Conservation (phyloP, 2,329 filamentous ascomycete genomes). For the Escovopsis sp. region DNA sequence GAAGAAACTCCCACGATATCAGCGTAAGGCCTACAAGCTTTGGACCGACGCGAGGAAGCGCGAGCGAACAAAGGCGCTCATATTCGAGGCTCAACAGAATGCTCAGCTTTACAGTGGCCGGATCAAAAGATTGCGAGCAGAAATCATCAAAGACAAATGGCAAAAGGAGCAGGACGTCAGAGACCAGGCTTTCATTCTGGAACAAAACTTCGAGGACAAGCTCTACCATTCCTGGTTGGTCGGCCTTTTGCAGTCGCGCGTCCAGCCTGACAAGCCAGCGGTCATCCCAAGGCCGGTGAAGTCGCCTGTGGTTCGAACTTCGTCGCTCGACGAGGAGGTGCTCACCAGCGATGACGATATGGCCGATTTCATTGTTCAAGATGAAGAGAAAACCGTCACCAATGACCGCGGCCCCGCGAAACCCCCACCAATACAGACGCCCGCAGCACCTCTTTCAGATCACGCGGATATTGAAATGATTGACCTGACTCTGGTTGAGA, state of each 20-base stretch:
- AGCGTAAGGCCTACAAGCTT: slow-evolving; percentile 40
- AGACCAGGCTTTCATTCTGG: slow-evolving; percentile 42
- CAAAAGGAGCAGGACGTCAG: slow-evolving; percentile 34
- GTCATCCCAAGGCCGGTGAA: slow-evolving; percentile 9
- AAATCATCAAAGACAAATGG: slow-evolving; percentile 41
- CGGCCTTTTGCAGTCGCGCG: slow-evolving; percentile 27
- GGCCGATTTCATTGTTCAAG: slow-evolving; percentile 33
- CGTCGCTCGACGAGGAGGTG: slow-evolving; percentile 28
- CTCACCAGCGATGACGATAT: slow-evolving; percentile 36
- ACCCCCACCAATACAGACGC: not conserved
- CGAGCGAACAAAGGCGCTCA: slow-evolving; percentile 21
- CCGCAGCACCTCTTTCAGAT: not conserved
- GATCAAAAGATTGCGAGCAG: slow-evolving; percentile 37
- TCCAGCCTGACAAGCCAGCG: slow-evolving; percentile 23
- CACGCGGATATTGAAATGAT: slow-evolving; percentile 13
- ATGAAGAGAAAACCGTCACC: not conserved
- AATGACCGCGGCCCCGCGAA: not conserved
- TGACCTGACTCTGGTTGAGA: slow-evolving; percentile 17
- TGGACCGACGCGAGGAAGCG: slow-evolving; percentile 44
- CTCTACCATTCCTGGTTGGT: slow-evolving; percentile 38
- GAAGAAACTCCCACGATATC: slow-evolving; percentile 39
- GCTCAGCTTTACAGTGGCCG: slow-evolving; percentile 32
- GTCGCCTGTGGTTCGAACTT: not conserved
- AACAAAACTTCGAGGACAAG: slow-evolving; percentile 49
- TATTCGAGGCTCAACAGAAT: slow-evolving; percentile 27